A percentile compares a stretch with the other conserved stretches of the same genome.
phyloP scores from a whole-genome alignment of 2,329 filamentous ascomycete genomes.

The Colletotrichum orchidophilum region DNA sequence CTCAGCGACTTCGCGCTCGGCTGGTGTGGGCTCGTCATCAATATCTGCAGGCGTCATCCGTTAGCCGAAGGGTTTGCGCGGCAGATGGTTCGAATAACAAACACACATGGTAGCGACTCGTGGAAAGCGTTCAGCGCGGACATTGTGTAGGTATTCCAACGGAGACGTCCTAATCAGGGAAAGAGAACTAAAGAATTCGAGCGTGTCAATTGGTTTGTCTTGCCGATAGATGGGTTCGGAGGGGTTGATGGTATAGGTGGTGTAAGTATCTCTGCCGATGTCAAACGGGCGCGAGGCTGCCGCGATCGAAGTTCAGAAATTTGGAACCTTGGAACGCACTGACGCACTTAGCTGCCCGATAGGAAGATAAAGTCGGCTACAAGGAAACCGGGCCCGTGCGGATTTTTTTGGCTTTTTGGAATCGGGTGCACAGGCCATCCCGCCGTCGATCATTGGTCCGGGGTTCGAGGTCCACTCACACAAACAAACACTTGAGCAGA shows the following conservation, averaged over 20 bases:
- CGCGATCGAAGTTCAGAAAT: slow-evolving; percentile 18
- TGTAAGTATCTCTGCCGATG: not conserved
- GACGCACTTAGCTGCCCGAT: slow-evolving; percentile 25
- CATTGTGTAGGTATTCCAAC: slow-evolving; percentile 34
- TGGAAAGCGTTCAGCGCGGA: slow-evolving; percentile 59
- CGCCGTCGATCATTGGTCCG: slow-evolving; percentile 19
- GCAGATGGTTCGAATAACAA: slow-evolving; percentile 31
- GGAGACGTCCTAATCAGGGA: too few relatives aligned
- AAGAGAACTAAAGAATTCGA: not conserved
- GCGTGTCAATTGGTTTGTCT: not conserved
- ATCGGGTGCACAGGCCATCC: slow-evolving; percentile 11
- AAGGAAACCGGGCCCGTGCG: slow-evolving; percentile 12
- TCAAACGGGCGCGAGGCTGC: slow-evolving; percentile 1
- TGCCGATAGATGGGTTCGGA: not conserved
- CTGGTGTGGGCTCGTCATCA: slow-evolving; percentile 74
- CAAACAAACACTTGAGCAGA: not conserved
- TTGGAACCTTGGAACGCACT: slow-evolving; percentile 4
- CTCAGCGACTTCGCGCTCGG: slow-evolving; percentile 72
- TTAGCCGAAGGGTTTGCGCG: not conserved
- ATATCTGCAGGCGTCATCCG: slow-evolving; percentile 69
- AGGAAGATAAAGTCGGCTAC: slow-evolving; percentile 27
- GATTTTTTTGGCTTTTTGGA: not conserved
- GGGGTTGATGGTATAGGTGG: not conserved
- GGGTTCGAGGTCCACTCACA: slow-evolving; percentile 14
- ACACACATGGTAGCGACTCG: slow-evolving; percentile 83